These are phyloP conservation scores for Piper betle DNA, from an alignment of 164 flowering plant genomes.

Conservation along the genomic window DNA sequence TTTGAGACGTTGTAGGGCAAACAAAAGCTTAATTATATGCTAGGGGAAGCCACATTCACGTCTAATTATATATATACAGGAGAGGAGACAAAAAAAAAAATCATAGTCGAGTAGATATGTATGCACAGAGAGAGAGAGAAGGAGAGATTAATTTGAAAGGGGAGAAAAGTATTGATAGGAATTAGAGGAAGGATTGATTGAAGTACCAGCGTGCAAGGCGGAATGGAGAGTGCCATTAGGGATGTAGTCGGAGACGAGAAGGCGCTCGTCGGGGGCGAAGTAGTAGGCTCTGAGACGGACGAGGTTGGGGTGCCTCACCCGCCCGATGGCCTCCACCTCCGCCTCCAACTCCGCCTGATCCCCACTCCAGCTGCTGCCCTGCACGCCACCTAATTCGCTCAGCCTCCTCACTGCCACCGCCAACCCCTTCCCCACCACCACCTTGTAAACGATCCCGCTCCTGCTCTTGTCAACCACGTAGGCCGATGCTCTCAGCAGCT, in stretches of 20 bases:
- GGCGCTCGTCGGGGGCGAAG: conserved; percentile 76
- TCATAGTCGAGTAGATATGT: neutral
- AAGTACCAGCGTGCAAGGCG: conserved; percentile 63
- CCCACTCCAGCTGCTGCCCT: conserved; percentile 13
- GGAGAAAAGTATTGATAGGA: too few species aligned
- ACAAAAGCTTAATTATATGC: too few species aligned
- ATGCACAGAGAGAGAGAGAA: neutral
- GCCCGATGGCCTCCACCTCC: conserved; percentile 72
- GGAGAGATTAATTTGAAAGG: neutral
- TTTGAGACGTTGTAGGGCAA: too few species aligned
- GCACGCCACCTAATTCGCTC: conserved; percentile 41
- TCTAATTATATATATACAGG: too few species aligned
- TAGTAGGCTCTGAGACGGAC: conserved; percentile 83
- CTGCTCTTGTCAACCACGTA: conserved; percentile 87
- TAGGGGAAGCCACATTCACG: too few species aligned
- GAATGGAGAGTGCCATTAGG: conserved; percentile 63
- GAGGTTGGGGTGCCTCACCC: conserved; percentile 64
- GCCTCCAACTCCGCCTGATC: conserved; percentile 50
- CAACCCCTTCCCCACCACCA: conserved; percentile 52
- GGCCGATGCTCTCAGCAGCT: conserved; percentile 92
- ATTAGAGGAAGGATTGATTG: neutral
- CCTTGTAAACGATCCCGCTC: conserved; percentile 88
- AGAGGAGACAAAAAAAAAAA: neutral
- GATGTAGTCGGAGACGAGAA: conserved; percentile 72
- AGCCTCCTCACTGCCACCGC: conserved; percentile 80